Evolutionary conservation across 1,139 yeast species (phyloP).

Genomic region (Suhomyces maxii): DNA sequence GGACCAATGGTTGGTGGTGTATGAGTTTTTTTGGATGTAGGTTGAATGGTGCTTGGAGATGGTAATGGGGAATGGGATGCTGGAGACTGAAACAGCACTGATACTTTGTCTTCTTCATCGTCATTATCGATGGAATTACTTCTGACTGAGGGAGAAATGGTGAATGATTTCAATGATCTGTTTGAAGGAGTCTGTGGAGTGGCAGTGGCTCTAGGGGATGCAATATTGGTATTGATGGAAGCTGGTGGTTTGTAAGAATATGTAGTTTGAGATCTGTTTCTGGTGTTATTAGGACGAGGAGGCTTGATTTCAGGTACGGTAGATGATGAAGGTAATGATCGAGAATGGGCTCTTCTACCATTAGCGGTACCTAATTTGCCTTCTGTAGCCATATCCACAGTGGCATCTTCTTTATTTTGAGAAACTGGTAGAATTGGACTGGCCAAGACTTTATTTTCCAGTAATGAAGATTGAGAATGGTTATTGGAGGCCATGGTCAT

Average conservation of each 20-base stretch:
- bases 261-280: slow-evolving; percentile 31
- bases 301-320: slow-evolving; percentile 7
- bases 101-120: slow-evolving; percentile 7
- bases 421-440: slow-evolving; percentile 38
- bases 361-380: background rate
- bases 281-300: slow-evolving; percentile 2
- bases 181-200: slow-evolving; percentile 13
- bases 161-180: slow-evolving; percentile 38
- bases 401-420: slow-evolving; percentile 1
- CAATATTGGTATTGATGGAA: slow-evolving; percentile 2
- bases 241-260: slow-evolving; percentile 18
- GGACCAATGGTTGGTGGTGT: slow-evolving; percentile 9
- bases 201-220: slow-evolving; percentile 4
- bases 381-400: background rate
- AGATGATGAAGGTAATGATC: slow-evolving; percentile 31
- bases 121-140: slow-evolving; percentile 1
- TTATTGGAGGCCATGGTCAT: background rate
- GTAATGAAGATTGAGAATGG: slow-evolving; percentile 14
- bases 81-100: background rate
- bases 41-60: background rate
- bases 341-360: slow-evolving; percentile 31
- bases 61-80: background rate
- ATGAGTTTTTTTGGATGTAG: slow-evolving; percentile 7
- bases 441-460: slow-evolving; percentile 31
- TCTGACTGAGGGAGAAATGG: slow-evolving; percentile 40